Base-by-base conservation (phyloP, 257 asterid species). In the Solanum sitiens region DNA sequence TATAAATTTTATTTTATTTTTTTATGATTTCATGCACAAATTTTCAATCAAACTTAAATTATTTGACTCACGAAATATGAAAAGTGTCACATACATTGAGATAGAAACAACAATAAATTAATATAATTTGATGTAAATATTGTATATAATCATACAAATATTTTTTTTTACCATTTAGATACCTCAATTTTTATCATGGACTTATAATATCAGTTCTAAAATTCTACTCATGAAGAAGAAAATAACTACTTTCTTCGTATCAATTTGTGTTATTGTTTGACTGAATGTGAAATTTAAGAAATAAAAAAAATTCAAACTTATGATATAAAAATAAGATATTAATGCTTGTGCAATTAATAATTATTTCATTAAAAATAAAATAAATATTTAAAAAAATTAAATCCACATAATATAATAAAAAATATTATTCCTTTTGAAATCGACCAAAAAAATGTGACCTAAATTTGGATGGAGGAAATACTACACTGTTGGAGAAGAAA, bases 51-150 rank as follows among this genome's bases (percentile, higher is more conserved):
- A 50, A 15, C 23, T 15, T 50, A 50, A 50, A 50, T 8, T 6
- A 6, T 16, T 0, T 1, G 23, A 50, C 61, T 50, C 9, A 15
- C 0, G 1, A 6, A 50, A 16, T 6, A 16, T 50, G 1, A 50
- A 16, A 50, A 50, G 23, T 50, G 23, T 15, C 23, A 50, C 61
- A 50, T 50, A 15, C 15, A 50, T 6, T 15, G 6, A 0, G 0
- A 50, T 1, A 5, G 21, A 15, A 4, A 3, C 1, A 50, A 1
- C 6, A 15, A 13, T 30, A 27, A 6, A 14, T 68, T 13, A 30
- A 68, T 4, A 68, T 68, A 30, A 3, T 68, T 70, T 30, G 11
- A 30, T 70, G 3, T 30, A 70, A 30, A 14, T 3, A 13, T 11
- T 1, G 0, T 0, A 30, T 63, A 63, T 23, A 63, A 23, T 2